Percentiles rank a stretch among this genome's conserved stretches.
Evolutionary conservation across 164 flowering plant species (phyloP).

Genomic region (Nelumbo lutea): DNA sequence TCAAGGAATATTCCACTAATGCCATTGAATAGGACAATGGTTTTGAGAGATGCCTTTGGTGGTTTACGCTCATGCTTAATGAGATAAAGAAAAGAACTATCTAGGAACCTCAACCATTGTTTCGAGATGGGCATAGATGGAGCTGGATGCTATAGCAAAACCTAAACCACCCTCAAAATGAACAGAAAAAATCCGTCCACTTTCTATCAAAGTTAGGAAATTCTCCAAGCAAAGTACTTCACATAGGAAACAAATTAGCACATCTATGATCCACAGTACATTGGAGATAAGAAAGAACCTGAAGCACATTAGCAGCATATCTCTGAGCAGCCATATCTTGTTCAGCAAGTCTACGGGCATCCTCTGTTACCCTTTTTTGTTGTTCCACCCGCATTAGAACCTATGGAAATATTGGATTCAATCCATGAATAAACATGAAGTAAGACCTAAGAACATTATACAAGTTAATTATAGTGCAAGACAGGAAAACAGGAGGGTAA

Average conservation of each 20-base stretch:
- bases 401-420: constrained; percentile 23
- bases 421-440: background rate
- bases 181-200: background rate
- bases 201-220: too few relatives aligned
- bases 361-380: constrained; percentile 90
- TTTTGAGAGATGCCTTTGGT: too few relatives aligned
- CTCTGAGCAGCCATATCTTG: constrained; percentile 93
- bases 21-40: too few relatives aligned
- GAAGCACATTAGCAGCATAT: constrained; percentile 82
- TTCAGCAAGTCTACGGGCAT: constrained; percentile 91
- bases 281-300: constrained; percentile 41
- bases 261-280: background rate
- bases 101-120: too few relatives aligned
- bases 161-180: background rate
- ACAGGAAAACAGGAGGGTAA: background rate
- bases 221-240: background rate
- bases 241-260: background rate
- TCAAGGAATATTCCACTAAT: too few relatives aligned
- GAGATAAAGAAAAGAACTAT: too few relatives aligned
- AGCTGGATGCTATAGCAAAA: background rate
- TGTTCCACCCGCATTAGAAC: constrained; percentile 95
- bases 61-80: too few relatives aligned
- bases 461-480: background rate
- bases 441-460: background rate
- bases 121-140: too few relatives aligned